Evolutionary conservation across 2,329 filamentous ascomycete species (phyloP), one percentile per base, ranked within the genome.

Genomic region (Pseudogymnoascus sp.): DNA sequence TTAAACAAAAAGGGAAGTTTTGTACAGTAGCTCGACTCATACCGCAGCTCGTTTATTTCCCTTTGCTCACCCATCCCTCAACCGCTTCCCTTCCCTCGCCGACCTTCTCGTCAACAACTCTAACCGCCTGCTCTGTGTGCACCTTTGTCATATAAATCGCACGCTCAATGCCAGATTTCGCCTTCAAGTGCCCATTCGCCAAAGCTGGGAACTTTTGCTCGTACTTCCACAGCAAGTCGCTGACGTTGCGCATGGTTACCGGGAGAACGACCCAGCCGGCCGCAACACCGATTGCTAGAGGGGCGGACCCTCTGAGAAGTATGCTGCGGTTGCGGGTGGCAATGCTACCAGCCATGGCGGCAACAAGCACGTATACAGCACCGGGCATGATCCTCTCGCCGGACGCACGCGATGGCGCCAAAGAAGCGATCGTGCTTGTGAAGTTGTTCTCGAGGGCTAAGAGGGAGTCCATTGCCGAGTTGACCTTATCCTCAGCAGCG

Each of bases 281-380:
- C 62, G 87, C 87, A 66, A 96, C 79, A 68, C 93, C 95, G 45
- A 97, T 85, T 18, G 88, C 87, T 59, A 93, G 76, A 9, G 95
- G 95, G 1, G 90, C 83, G 1, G 87, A 80, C 61, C 88, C 87
- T 68, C 95, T 87, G 61, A 99, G 79, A 66, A 96, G 75, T 66
- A 97, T 83, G 75, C 89, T 93, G 70, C 93, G 87, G 80, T 96
- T 96, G 66, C 93, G 87, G 62, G 90, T 86, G 62, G 97, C 80
- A 74, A 99, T 97, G 76, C 87, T 92, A 69, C 93, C 95, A 37
- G 95, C 91, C 93, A 99, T 97, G 70, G 91, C 88, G 43, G 93
- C 88, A 58, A 99, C 93, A 31, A 97, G 84, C 55, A 97, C 92
- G 78, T 97, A 97, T 69, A 97, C 86, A 64, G 87, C 82, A 25